Percentiles rank a stretch among this genome's conserved stretches.
Evolutionary conservation across 2,329 filamentous ascomycete genomes (phyloP).

Genomic region (Curvularia hawaiiensis): DNA sequence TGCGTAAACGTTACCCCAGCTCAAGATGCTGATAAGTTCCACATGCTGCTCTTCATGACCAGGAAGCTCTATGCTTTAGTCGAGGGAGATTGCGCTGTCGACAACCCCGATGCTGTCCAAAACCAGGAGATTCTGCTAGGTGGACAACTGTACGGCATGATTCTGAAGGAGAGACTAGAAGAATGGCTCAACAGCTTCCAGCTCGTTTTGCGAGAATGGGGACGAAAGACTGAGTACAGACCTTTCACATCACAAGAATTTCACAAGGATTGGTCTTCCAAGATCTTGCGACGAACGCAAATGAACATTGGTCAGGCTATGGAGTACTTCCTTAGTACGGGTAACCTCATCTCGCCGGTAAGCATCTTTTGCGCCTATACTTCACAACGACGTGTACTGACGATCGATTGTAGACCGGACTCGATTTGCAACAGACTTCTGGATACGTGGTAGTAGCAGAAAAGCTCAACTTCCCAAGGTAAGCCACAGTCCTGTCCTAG

Average conservation of each 20-base stretch:
- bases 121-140: constrained; percentile 95
- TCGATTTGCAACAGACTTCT: constrained; percentile 92
- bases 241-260: constrained; percentile 79
- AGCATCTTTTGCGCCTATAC: neutral
- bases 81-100: constrained; percentile 87
- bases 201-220: constrained; percentile 60
- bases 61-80: constrained; percentile 93
- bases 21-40: constrained; percentile 91
- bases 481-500: neutral
- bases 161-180: constrained; percentile 92
- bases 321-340: constrained; percentile 96
- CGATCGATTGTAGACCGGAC: constrained; percentile 62
- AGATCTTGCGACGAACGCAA: constrained; percentile 80
- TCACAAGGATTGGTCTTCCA: constrained; percentile 73
- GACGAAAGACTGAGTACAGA: constrained; percentile 55
- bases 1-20: constrained; percentile 81
- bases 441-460: constrained; percentile 94
- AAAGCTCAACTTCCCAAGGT: constrained; percentile 4
- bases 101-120: constrained; percentile 96
- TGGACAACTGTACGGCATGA: constrained; percentile 92
- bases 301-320: constrained; percentile 86
- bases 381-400: neutral
- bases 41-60: constrained; percentile 93
- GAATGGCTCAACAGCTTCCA: constrained; percentile 79
- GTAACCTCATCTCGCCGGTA: constrained; percentile 81